Evolutionary conservation across 2,329 filamentous ascomycete genomes (phyloP).

Genomic region (Madurella fahalii): DNA sequence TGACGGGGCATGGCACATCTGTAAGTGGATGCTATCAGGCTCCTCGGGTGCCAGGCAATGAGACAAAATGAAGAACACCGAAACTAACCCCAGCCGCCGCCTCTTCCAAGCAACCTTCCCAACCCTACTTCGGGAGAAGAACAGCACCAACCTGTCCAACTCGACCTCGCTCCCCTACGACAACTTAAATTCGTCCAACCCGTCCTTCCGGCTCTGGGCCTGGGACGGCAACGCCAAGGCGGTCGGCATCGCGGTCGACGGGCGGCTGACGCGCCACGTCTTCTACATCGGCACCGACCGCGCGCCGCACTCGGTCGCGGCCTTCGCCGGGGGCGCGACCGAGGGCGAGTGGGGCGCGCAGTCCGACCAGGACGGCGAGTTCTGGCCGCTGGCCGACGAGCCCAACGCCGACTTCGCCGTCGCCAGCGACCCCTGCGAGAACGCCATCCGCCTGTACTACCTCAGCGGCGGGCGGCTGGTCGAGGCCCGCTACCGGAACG

Average conservation of each 20-base stretch:
- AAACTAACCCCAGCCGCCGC: constrained; percentile 8
- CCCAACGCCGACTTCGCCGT: constrained; percentile 26
- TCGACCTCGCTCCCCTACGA: constrained; percentile 16
- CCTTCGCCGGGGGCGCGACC: constrained; percentile 2
- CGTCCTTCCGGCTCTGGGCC: constrained; percentile 26
- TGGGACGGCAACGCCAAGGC: constrained; percentile 29
- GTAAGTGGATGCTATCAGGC: no score
- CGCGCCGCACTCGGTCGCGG: constrained; percentile 1
- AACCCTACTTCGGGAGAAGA: constrained; percentile 24
- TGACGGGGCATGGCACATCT: constrained; percentile 30
- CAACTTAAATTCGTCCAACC: constrained; percentile 14
- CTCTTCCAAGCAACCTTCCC: constrained; percentile 31
- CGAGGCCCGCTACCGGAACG: constrained; percentile 27
- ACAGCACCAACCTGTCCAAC: constrained; percentile 28
- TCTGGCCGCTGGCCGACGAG: constrained; percentile 29
- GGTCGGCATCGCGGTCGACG: constrained; percentile 28
- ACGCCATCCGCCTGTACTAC: constrained; percentile 32
- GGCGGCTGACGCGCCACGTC: constrained; percentile 25
- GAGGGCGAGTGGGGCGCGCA: constrained; percentile 25
- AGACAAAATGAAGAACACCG: neutral
- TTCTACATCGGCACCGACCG: constrained; percentile 36
- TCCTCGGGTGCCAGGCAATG: no score
- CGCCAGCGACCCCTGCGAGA: constrained; percentile 21
- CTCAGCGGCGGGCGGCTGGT: constrained; percentile 27
- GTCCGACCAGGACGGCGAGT: constrained; percentile 16